phyloP scores from a whole-genome alignment of 352 stramenopile genomes.

The Phytophthora citrophthora region DNA sequence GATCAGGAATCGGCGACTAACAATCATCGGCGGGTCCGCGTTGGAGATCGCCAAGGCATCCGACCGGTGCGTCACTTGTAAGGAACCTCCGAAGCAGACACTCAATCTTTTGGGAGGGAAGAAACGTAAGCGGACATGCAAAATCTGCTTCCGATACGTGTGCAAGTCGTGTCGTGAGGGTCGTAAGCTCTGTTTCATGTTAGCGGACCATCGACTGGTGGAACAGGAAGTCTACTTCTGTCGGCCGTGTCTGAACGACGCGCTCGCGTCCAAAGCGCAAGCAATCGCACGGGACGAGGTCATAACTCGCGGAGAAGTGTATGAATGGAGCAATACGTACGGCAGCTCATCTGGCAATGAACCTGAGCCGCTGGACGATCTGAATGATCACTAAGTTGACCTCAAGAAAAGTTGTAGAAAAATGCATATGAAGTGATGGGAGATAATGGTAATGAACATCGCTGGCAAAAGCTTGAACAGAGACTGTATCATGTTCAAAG shows the following conservation, averaged over 20 bases:
- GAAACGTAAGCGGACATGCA: slow-evolving; percentile 34
- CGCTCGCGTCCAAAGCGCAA: slow-evolving; percentile 16
- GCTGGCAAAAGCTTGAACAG: slow-evolving; percentile 2
- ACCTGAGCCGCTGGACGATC: slow-evolving; percentile 25
- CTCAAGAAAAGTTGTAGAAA: not conserved
- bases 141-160: slow-evolving; percentile 44
- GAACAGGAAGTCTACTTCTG: slow-evolving; percentile 37
- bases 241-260: slow-evolving; percentile 21
- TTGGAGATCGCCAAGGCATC: slow-evolving; percentile 14
- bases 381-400: slow-evolving; percentile 26
- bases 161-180: slow-evolving; percentile 46
- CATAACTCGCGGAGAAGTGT: slow-evolving; percentile 11
- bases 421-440: slow-evolving; percentile 13
- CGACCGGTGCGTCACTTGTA: slow-evolving; percentile 26
- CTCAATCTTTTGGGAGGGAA: slow-evolving; percentile 12
- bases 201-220: slow-evolving; percentile 30
- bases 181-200: slow-evolving; percentile 39
- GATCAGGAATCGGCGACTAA: slow-evolving; percentile 35
- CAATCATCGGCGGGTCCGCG: not conserved
- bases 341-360: slow-evolving; percentile 35
- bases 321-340: slow-evolving; percentile 37
- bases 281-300: slow-evolving; percentile 33
- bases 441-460: slow-evolving; percentile 5
- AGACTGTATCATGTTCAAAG: too few relatives aligned
- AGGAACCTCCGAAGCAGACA: slow-evolving; percentile 6